Base-by-base conservation (phyloP, 768 basidiomycete genomes). In the Tulasnella sp. region DNA sequence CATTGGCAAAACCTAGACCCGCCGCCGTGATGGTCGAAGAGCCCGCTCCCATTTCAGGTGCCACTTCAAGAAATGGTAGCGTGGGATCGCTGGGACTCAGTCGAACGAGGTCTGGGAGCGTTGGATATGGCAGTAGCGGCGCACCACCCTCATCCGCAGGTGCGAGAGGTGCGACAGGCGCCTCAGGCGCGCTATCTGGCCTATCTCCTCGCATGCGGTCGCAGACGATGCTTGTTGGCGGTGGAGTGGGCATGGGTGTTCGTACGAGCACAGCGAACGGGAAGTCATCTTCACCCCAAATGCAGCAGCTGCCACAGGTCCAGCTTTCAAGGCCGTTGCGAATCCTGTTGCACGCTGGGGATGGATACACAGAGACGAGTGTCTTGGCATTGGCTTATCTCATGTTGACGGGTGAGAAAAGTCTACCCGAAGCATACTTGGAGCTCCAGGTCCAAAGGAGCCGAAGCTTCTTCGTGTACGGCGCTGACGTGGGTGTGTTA, bases 281-380 rank as follows among this genome's bases (percentile, higher is more conserved):
- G 59, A 57, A 29, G 59, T 62, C 53, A 42, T 64, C 57, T 70
- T 27, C 79, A 76, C 61, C 78, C 79, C 27, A 30, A 31, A 25
- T 25, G 49, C 22, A 25, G 15, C 22, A 25, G 24, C 24, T 22
- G 15, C 41, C 44, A 19, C 41, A 56, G 21, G 9, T 56, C 5
- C 54, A 38, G 2, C 24, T 75, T 71, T 58, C 73, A 78, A 29
- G 86, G n/a, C 85, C 4, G 73, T 83, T 56, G 49, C 44, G 89
- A 67, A 73, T 92, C 56, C 77, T 92, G 62, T 69, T 92, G 27
- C 87, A 90, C 70, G 86, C 84, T 17, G 79, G 84, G 17, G 91
- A 93, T 68, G 91, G 89, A 50, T 92, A 94, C 27, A 97, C 94
- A 22, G 93, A 97, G 70, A 87, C 88, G 9, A 87, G 85, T 24